Conservation (phyloP, 208 protist species). For the Leishmania aethiopica region DNA sequence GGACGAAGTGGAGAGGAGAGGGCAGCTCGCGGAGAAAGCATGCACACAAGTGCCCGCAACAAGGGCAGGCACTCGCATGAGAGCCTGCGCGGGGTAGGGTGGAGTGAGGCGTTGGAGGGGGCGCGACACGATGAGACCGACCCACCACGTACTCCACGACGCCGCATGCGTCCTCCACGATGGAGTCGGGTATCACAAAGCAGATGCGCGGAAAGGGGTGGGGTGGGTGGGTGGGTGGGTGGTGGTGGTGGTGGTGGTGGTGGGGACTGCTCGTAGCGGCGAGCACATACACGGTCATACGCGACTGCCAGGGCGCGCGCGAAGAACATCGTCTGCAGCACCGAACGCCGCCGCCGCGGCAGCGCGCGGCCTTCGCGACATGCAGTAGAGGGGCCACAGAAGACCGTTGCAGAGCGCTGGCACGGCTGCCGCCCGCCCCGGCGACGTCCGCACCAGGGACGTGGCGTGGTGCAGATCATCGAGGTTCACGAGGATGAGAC, state of each 20-base stretch:
- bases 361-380: neutral
- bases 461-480: slow-evolving; percentile 48
- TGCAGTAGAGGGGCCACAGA: slow-evolving; percentile 47
- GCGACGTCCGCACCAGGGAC: slow-evolving; percentile 38
- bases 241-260: no score
- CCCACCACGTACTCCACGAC: neutral
- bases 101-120: neutral
- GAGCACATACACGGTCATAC: neutral
- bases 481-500: slow-evolving; percentile 44
- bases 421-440: slow-evolving; percentile 15
- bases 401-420: slow-evolving; percentile 40
- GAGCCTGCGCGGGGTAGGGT: neutral
- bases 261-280: neutral
- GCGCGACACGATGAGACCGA: neutral
- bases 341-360: neutral
- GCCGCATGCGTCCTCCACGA: neutral
- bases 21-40: neutral
- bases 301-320: neutral
- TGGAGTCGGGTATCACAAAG: neutral
- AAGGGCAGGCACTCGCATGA: neutral
- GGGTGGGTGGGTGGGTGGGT: no score
- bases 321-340: neutral
- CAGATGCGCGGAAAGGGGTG: neutral
- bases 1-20: neutral
- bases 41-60: neutral